These are phyloP conservation scores for Fusarium keratoplasticum DNA, from an alignment of 2,329 filamentous ascomycete species.

Conservation along the genomic window DNA sequence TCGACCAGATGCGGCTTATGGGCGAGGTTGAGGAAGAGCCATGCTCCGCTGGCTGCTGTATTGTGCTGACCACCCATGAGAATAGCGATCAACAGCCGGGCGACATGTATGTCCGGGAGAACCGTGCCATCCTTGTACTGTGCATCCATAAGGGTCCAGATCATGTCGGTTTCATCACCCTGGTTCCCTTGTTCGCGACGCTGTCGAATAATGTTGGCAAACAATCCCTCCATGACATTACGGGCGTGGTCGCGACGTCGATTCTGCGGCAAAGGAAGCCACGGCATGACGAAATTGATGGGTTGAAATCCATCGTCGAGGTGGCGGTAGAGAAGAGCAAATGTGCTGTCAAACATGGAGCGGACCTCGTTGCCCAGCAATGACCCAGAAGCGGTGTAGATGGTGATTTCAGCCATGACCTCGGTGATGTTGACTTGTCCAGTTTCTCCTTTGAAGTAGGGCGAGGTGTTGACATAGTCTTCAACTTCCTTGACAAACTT, in stretches of 20 bases:
- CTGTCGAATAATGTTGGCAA: conserved; percentile 81
- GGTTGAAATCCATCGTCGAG: conserved; percentile 90
- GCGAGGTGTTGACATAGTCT: conserved; percentile 75
- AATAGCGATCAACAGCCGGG: conserved; percentile 92
- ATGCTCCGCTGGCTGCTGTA: conserved; percentile 83
- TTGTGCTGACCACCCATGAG: conserved; percentile 93
- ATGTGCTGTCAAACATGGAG: conserved; percentile 80
- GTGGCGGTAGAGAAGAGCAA: conserved; percentile 86
- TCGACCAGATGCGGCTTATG: conserved; percentile 80
- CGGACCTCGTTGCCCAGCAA: conserved; percentile 88
- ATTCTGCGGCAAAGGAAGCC: conserved; percentile 88
- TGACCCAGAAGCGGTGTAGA: conserved; percentile 89
- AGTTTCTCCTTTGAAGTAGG: conserved; percentile 73
- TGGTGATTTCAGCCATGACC: conserved; percentile 85
- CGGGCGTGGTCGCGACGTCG: conserved; percentile 82
- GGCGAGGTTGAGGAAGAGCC: conserved; percentile 87
- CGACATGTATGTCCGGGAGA: conserved; percentile 83
- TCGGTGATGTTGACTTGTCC: conserved; percentile 79
- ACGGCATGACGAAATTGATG: conserved; percentile 89
- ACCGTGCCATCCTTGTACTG: conserved; percentile 83
- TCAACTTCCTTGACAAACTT: conserved; percentile 81
- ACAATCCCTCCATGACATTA: conserved; percentile 81
- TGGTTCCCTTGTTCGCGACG: conserved; percentile 66
- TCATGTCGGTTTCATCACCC: conserved; percentile 77
- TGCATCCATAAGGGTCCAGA: conserved; percentile 88